Percentiles rank a stretch among this genome's conserved stretches.
phyloP scores from a whole-genome alignment of 1,284 basidiomycete genomes.

The Paramarasmius palmivorus region DNA sequence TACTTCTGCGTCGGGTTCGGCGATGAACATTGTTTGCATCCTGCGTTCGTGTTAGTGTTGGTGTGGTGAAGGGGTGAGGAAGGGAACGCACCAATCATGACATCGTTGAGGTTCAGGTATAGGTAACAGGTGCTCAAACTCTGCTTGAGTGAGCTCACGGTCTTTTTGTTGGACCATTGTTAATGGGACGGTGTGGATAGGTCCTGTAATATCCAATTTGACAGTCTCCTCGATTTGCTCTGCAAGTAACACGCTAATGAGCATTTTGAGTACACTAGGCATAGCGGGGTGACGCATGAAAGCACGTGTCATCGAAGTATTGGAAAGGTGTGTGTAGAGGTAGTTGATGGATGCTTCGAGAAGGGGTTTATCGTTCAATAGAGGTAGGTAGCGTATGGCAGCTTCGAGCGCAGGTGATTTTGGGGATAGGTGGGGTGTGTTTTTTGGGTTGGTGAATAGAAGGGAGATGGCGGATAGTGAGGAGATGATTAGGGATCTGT shows the following conservation, averaged over 20 bases:
- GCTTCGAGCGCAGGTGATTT: slow-evolving; percentile 59
- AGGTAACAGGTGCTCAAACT: slow-evolving; percentile 57
- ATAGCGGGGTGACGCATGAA: slow-evolving; percentile 72
- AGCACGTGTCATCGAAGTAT: slow-evolving; percentile 73
- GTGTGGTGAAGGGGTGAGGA: not conserved
- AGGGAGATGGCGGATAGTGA: slow-evolving; percentile 59
- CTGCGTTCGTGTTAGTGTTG: slow-evolving; percentile 36
- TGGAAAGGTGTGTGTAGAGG: slow-evolving; percentile 73
- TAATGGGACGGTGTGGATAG: slow-evolving; percentile 56
- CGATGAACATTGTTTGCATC: slow-evolving; percentile 81
- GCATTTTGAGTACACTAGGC: slow-evolving; percentile 63
- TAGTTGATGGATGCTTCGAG: slow-evolving; percentile 73
- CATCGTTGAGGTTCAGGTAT: slow-evolving; percentile 74
- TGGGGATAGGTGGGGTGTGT: slow-evolving; percentile 50
- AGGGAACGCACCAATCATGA: slow-evolving; percentile 65
- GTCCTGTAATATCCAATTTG: slow-evolving; percentile 57
- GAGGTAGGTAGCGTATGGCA: slow-evolving; percentile 71
- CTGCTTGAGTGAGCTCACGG: slow-evolving; percentile 67
- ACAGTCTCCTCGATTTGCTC: slow-evolving; percentile 73
- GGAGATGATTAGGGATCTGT: slow-evolving; percentile 72
- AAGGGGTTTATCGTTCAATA: slow-evolving; percentile 68
- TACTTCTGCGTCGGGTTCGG: slow-evolving; percentile 69
- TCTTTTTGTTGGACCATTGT: slow-evolving; percentile 43
- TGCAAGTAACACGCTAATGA: slow-evolving; percentile 62
- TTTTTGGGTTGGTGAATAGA: slow-evolving; percentile 62